Base-by-base conservation (phyloP, 108 stramenopile species). In the Pseudonitzschia delicatissima region DNA sequence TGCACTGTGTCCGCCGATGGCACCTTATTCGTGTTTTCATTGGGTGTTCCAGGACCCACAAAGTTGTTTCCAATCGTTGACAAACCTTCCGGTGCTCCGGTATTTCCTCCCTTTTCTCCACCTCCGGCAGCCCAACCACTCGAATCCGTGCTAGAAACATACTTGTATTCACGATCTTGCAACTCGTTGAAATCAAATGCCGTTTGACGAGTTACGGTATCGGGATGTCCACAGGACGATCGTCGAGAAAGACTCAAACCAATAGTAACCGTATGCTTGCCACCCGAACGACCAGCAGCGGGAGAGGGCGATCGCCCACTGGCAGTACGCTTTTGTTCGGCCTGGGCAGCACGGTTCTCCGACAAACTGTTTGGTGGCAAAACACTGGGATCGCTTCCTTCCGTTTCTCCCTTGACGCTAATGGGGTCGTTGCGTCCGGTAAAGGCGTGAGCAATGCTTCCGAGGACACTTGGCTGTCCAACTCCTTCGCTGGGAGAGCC, bases 141-240 rank as follows among this genome's bases (percentile, higher is more conserved):
- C 6, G 74, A 55, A 67, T 90, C 88, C 3, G 93, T 94, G 15
- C 86, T 87, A 40, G 80, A 82, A 32, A 94, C 93, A 73, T 90
- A 94, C 67, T 91, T 90, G 82, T 94, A 94, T 59, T 82, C 76
- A 32, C 93, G 81, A 83, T 94, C 93, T 72, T 94, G 93, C 62
- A 94, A 52, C 62, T 94, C 93, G 65, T 94, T 94, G 62, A 94
- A 94, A 71, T 94, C 90, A 76, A 88, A 94, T 17, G 87, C 88
- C 37, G 88, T 90, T 68, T 94, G 93, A 50, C 93, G 72, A 44
- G 93, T 94, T 31, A 94, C 86, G 3, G 93, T 91, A 59, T 83
- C 85, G 7, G 87, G 82, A 77, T 94, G 90, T 23, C 93, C 93
- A 3, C 83, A 59, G 40, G 57, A 61, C n/a, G 53, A 55, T 45